Evolutionary conservation across 495 filamentous ascomycete genomes (phyloP).

Genomic region (Antarctomyces pellizariae): DNA sequence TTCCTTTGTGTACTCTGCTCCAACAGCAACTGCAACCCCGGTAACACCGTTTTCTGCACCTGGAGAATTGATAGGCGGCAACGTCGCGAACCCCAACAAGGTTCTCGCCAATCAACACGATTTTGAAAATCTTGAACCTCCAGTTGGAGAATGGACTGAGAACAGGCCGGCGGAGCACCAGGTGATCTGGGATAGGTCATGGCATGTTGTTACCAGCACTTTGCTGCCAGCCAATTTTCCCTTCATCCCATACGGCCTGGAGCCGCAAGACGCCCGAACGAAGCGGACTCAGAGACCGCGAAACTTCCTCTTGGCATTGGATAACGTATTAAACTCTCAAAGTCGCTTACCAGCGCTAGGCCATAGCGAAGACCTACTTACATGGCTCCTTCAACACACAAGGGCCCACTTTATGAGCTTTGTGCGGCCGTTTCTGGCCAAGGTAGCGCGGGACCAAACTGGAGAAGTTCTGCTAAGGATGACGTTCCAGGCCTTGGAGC

Average conservation of each 20-base stretch:
- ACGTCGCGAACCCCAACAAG: conserved; percentile 5
- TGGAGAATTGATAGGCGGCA: conserved; percentile 18
- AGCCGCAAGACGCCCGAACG: conserved; percentile 19
- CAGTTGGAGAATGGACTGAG: conserved; percentile 1
- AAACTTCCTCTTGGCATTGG: conserved; percentile 5
- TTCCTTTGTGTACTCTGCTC: conserved; percentile 16
- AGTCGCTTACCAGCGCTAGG: conserved; percentile 4
- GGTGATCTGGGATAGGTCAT: conserved; percentile 39
- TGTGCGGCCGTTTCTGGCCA: conserved; percentile 7
- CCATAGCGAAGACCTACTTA: conserved; percentile 17
- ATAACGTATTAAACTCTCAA: neutral
- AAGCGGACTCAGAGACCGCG: conserved; percentile 6
- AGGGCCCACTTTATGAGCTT: conserved; percentile 18
- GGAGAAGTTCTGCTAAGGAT: conserved; percentile 12
- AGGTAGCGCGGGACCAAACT: neutral
- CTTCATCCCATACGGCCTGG: conserved; percentile 13
- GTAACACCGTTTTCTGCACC: conserved; percentile 13
- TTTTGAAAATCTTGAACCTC: conserved; percentile 4
- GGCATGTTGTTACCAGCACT: conserved; percentile 39
- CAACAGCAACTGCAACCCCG: conserved; percentile 20
- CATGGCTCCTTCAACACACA: conserved; percentile 20
- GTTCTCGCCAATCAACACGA: conserved; percentile 5
- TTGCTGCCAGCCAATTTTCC: conserved; percentile 24
- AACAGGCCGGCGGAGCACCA: conserved; percentile 18
- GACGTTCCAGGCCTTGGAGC: conserved; percentile 24